Evolutionary conservation across 371 early-diverging fungal species (phyloP), one percentile per base, ranked within the genome.

Genomic region (Batkoa obscura): DNA sequence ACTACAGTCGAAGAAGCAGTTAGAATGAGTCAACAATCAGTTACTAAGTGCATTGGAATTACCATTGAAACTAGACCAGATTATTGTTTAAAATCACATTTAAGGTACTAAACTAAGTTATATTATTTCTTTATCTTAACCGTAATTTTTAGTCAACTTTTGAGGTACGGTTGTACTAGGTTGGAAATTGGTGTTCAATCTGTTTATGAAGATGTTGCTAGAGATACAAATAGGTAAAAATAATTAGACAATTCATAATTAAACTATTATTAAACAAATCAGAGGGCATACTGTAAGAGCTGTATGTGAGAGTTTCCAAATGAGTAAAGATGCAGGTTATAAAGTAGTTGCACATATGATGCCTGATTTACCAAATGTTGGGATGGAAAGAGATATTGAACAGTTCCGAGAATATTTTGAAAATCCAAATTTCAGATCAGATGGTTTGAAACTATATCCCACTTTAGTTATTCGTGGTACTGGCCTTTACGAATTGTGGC

Each of bases 261-360:
- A 39, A 55, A 34, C 37, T 9, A 31, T 32, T 17, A n/a, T n/a
- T n/a, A n/a, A n/a, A 36, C 37, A 23, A 37, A 33, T 31, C 39
- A 71, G 91, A 57, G 99, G 99, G 15, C 99, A 99, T 66, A 98
- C 99, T 4, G 99, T 99, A 34, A 80, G 84, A 60, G 93, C 98
- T 4, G 99, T 99, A 0, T 86, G 88, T 59, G 98, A 96, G 64
- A 86, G 88, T 2, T 99, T 99, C 70, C 93, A 92, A 39, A 71
- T 99, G 57, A 85, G 90, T 38, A 99, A 99, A 68, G 99, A 99
- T 67, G 88, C 96, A 17, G 99, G 99, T 2, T 99, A 94, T 77
- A 99, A 99, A 71, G 90, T 99, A 2, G 99, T 99, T 8, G 88
- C 99, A 6, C 99, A 99, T 62, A 99, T 99, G 99, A 99, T 99